Conservation (phyloP, 768 basidiomycete genomes). For the Leccinellum albellum region DNA sequence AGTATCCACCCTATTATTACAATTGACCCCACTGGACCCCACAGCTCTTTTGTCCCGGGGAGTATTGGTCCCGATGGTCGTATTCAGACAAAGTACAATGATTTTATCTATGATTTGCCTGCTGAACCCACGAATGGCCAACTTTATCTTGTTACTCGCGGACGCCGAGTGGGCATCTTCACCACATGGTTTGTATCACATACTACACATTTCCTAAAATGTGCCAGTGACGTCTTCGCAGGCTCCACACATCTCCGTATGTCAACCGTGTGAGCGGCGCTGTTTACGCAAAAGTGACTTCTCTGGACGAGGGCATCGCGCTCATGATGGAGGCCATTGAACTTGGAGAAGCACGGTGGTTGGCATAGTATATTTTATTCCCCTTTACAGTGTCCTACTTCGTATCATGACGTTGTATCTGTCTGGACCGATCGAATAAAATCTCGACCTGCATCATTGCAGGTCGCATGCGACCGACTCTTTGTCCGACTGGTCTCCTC, state of each 20-base stretch:
- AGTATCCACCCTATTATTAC: neutral
- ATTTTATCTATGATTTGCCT: neutral
- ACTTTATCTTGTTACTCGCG: neutral
- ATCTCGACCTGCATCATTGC: too few species aligned
- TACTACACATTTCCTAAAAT: neutral
- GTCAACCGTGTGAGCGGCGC: neutral
- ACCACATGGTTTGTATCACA: neutral
- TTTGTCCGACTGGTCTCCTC: too few species aligned
- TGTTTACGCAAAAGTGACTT: neutral
- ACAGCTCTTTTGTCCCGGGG: neutral
- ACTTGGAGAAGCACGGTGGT: neutral
- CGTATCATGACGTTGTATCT: too few species aligned
- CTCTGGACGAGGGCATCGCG: neutral
- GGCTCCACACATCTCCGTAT: neutral
- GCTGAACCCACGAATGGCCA: neutral
- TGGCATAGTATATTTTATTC: neutral
- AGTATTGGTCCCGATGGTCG: neutral
- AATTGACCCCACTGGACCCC: neutral
- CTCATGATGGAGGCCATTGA: neutral
- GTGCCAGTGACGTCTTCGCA: neutral
- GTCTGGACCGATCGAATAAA: too few species aligned
- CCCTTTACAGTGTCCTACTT: too few species aligned
- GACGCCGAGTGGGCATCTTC: neutral
- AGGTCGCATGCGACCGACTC: too few species aligned
- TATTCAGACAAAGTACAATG: neutral